These are phyloP conservation scores for Rhodotorula babjevae DNA, from an alignment of 768 basidiomycete genomes.

Conservation along the genomic window DNA sequence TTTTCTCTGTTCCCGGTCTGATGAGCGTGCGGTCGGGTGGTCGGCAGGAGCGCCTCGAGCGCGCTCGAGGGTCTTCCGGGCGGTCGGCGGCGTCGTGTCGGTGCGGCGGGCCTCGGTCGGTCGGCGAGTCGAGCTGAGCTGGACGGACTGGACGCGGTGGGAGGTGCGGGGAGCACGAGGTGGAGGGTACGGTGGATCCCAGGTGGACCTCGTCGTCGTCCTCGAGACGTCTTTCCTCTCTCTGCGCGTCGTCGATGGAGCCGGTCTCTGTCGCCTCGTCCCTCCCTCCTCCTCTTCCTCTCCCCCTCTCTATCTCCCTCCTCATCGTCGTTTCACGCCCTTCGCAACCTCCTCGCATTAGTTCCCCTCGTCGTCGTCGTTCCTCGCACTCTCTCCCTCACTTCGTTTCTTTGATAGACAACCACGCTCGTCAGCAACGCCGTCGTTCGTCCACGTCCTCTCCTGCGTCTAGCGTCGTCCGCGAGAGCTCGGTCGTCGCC, in stretches of 20 bases:
- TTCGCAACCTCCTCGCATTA: not conserved
- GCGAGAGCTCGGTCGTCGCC: too few species aligned
- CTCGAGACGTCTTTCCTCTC: too few species aligned
- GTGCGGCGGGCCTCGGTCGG: not conserved
- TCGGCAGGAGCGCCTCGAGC: not conserved
- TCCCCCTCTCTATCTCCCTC: not conserved
- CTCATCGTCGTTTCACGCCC: not conserved
- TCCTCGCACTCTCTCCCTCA: too few species aligned
- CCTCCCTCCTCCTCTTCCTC: not conserved
- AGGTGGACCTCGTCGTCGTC: not conserved
- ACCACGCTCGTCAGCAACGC: too few species aligned
- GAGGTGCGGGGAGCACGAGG: not conserved
- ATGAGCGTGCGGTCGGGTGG: not conserved
- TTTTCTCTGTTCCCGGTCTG: too few species aligned
- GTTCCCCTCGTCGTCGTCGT: too few species aligned
- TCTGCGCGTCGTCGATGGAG: not conserved
- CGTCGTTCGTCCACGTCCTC: too few species aligned
- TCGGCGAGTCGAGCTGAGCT: not conserved
- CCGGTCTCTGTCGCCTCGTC: not conserved
- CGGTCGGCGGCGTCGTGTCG: not conserved
- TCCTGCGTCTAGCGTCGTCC: too few species aligned
- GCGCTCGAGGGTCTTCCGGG: not conserved
- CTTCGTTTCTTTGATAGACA: too few species aligned
- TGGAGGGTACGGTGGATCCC: conserved; percentile 2
- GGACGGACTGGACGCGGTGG: not conserved